phyloP scores from a whole-genome alignment of 2,329 filamentous ascomycete genomes.

The Ophiocordyceps camponoti-saundersi region DNA sequence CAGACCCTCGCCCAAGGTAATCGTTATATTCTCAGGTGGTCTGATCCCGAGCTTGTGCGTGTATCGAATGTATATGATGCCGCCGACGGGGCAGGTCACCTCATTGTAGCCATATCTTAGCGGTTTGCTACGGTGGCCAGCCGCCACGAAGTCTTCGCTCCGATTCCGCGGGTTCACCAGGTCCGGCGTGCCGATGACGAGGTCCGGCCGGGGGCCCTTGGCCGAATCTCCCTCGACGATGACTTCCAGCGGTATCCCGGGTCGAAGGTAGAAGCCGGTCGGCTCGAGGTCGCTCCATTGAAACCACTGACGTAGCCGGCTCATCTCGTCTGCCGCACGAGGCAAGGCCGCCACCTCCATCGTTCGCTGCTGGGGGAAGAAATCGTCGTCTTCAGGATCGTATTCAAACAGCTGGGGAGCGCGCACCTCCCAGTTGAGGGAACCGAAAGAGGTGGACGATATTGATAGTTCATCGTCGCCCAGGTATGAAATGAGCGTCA shows the following conservation, averaged over 20 bases:
- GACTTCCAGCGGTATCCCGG: background rate
- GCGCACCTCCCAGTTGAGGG: background rate
- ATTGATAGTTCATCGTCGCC: background rate
- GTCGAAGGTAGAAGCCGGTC: slow-evolving; percentile 1
- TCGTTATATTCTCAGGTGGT: background rate
- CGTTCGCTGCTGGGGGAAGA: background rate
- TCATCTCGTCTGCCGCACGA: background rate
- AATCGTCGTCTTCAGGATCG: background rate
- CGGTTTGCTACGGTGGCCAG: background rate
- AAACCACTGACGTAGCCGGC: background rate
- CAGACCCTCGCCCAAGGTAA: background rate
- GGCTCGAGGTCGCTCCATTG: slow-evolving; percentile 1
- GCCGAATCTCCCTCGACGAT: background rate
- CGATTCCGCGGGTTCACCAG: background rate
- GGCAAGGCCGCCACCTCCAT: background rate
- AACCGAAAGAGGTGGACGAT: background rate
- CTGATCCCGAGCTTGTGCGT: background rate
- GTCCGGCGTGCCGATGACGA: slow-evolving; percentile 1
- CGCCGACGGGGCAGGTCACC: background rate
- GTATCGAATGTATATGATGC: slow-evolving; percentile 3
- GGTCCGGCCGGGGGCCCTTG: background rate
- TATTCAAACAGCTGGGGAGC: background rate
- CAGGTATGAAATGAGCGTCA: background rate
- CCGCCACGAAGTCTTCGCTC: background rate
- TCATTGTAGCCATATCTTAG: background rate